Evolutionary conservation across 2,329 filamentous ascomycete species (phyloP).

Genomic region (Zasmidium cellare): DNA sequence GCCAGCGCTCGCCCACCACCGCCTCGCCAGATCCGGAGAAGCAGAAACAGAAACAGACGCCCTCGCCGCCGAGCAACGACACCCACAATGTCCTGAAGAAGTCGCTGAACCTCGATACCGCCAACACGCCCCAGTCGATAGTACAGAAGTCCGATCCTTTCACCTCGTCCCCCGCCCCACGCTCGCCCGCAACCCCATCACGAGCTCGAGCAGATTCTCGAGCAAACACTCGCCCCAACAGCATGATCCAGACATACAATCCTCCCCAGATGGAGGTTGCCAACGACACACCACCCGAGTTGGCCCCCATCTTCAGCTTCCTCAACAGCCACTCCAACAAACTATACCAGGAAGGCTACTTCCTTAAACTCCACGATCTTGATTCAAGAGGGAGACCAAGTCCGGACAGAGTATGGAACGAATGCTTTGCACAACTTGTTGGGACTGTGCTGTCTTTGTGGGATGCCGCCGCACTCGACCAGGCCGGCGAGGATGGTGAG

Average conservation of each 20-base stretch:
- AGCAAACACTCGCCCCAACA: conserved; percentile 69
- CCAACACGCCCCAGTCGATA: conserved; percentile 15
- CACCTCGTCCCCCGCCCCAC: conserved; percentile 39
- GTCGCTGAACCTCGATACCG: conserved; percentile 27
- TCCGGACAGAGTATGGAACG: conserved; percentile 83
- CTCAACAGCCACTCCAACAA: conserved; percentile 96
- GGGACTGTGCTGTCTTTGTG: conserved; percentile 93
- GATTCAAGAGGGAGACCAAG: conserved; percentile 88
- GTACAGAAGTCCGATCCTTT: conserved; percentile 10
- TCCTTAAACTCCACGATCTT: conserved; percentile 92
- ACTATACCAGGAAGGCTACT: conserved; percentile 96
- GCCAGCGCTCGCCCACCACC: conserved; percentile 36
- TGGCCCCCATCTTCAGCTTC: conserved; percentile 90
- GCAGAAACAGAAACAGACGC: conserved; percentile 13
- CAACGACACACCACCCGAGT: conserved; percentile 84
- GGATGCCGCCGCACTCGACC: conserved; percentile 91
- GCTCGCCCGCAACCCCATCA: conserved; percentile 36
- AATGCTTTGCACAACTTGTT: conserved; percentile 95
- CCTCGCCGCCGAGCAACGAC: conserved; percentile 16
- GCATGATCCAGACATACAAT: conserved; percentile 83
- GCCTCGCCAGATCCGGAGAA: conserved; percentile 12
- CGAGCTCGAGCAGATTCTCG: conserved; percentile 49
- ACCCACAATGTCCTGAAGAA: conserved; percentile 18
- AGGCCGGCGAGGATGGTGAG: conserved; percentile 79
- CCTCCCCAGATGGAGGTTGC: conserved; percentile 83